These are phyloP conservation scores for Vaccinium corymbosum DNA, from an alignment of 148 eudicot species.

Conservation along the genomic window DNA sequence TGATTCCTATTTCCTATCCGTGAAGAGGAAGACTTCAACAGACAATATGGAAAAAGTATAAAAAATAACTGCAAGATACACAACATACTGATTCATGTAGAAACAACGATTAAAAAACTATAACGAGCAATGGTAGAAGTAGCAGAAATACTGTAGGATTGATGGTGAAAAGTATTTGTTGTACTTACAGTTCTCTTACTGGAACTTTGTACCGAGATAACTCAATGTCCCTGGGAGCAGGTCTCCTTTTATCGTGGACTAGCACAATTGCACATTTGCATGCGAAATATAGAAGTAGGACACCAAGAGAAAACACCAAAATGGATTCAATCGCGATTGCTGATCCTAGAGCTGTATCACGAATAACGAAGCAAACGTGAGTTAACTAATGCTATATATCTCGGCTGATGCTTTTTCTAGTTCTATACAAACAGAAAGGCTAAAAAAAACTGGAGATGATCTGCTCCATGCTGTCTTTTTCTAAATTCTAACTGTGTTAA, in stretches of 20 bases:
- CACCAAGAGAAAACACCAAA: conserved; percentile 57
- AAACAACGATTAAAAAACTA: background rate
- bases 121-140: background rate
- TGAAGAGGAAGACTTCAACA: background rate
- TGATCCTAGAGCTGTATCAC: conserved; percentile 67
- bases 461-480: background rate
- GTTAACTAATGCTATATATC: background rate
- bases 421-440: background rate
- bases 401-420: background rate
- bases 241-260: conserved; percentile 39
- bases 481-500: background rate
- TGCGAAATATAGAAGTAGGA: conserved; percentile 53
- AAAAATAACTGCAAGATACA: background rate
- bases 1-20: background rate
- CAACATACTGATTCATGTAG: background rate
- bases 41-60: background rate
- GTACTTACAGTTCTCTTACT: conserved; percentile 29
- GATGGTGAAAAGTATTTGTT: background rate
- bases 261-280: conserved; percentile 78
- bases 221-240: conserved; percentile 27
- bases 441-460: background rate
- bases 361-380: conserved; percentile 15
- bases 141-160: conserved; percentile 1
- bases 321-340: conserved; percentile 59
- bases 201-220: conserved; percentile 24